These are phyloP conservation scores for Amaranthus tricolor DNA, from an alignment of 179 eudicot genomes.

Conservation along the genomic window DNA sequence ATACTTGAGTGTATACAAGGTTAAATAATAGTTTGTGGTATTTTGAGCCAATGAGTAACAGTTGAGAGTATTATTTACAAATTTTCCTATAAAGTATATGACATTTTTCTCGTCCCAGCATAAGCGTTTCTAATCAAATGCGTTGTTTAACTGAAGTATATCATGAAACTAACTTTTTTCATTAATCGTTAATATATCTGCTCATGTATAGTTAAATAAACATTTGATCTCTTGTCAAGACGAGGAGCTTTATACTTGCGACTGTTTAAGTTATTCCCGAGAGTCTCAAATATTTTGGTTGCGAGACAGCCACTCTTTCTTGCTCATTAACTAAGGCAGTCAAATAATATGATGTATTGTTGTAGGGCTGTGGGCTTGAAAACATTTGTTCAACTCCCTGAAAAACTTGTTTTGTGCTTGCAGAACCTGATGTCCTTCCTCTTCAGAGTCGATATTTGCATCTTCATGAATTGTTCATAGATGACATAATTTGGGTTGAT, in stretches of 20 bases:
- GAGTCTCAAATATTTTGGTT: too few relatives aligned
- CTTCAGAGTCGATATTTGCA: conserved; percentile 49
- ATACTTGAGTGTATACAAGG: too few relatives aligned
- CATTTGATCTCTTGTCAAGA: neutral
- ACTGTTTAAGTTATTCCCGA: neutral
- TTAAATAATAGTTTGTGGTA: too few relatives aligned
- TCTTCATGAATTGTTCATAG: conserved; percentile 60
- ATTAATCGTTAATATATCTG: neutral
- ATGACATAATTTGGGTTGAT: conserved; percentile 86
- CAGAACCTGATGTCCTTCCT: conserved; percentile 58
- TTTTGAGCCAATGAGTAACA: too few relatives aligned
- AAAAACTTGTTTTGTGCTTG: conserved; percentile 17
- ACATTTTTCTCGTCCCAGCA: neutral
- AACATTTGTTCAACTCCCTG: neutral
- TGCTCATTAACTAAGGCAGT: neutral
- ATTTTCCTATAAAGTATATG: too few relatives aligned
- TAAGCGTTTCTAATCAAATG: neutral
- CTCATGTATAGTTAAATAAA: neutral
- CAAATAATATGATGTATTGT: neutral
- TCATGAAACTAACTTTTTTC: neutral
- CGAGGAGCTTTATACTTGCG: neutral
- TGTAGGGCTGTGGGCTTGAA: neutral
- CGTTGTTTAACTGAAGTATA: neutral
- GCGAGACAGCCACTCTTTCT: neutral
- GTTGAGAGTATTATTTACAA: too few relatives aligned